Evolutionary conservation across 331 rosid genomes (phyloP), one percentile per base, ranked within the genome.

Genomic region (Dryas integrifolia): DNA sequence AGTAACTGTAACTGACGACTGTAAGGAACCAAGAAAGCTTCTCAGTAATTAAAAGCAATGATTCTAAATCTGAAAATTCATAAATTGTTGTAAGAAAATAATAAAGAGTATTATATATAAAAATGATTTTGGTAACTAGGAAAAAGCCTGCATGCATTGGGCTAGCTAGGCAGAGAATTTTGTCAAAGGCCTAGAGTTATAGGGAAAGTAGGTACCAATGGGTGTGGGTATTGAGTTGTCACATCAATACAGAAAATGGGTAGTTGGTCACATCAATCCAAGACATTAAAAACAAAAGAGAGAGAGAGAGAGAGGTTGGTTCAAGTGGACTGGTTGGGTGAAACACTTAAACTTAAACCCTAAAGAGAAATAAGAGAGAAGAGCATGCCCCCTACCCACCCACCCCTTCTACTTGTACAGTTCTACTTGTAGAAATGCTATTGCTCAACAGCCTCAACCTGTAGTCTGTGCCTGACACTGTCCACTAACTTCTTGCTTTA

Each of bases 191-290:
- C 66, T 44, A 57, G 46, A 40, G 4, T 21, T 53, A 35, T 18
- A 18, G 41, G 16, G 2, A 50, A 9, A 43, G 74, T 43, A 43
- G 74, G 56, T 24, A 45, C 53, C 41, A 3, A 70, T 70, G 26
- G 26, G 65, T 47, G 53, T 55, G 41, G 60, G 35, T 14, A 40
- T 56, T 26, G 65, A 43, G 65, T 70, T 13, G 70, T 74, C 60
- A 40, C 24, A 41, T 70, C 74, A 46, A 0, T 43, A 58, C 16
- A 35, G 41, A 15, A 30, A 45, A 65, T 9, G 62, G 62, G 73
- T 75, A 7, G 65, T 70, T 74, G 73, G 80, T 75, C 65, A 45
- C 67, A 63, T 80, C 77, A 44, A 24, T 60, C 51, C 49, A 46
- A 50, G 62, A 5, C 78, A 40, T 48, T 39, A 5, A 10, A 16